Base-by-base conservation (phyloP, 768 basidiomycete genomes). In the Exidia glandulosa region DNA sequence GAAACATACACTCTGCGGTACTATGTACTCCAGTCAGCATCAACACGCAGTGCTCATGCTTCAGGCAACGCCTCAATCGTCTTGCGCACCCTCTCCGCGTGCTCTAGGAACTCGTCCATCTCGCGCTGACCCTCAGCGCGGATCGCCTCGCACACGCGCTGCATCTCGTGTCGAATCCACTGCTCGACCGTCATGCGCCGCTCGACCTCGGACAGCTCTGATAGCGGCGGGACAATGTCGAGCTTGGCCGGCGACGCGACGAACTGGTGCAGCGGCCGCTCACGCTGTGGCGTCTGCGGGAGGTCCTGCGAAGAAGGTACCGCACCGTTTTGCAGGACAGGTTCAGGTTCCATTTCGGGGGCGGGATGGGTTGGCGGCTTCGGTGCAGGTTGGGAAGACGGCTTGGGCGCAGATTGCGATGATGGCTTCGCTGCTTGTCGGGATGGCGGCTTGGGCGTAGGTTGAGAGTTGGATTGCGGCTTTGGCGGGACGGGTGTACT, bases 161-260 rank as follows among this genome's bases (percentile, higher is more conserved):
- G 78, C 69, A 90, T 87, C 72, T 92, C 89, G 64, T 82, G 80
- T 59, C 85, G 77, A 60, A 92, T 84, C 82, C 88, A 88, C 66
- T 93, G 82, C 66, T 93, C 90, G 55, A 94, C 78, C 0, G 89
- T 87, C 87, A 93, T 86, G 23, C 77, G 72, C 61, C 85, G 75
- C 68, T 93, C 87, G 23, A 81, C 81, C 50, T 86, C 86, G 5
- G 77, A 82, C 41, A 89, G 73, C 27, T 63, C 63, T 13, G 61
- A 36, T 12, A 70, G 63, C 47, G 66, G 61, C 47, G 63, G 63
- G 47, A 70, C 52, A 23, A 45, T 45, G 41, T 23, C n/a, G n/a
- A n/a, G 41, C 0, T 23, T 23, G 5, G 33, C 31, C 12, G 32
- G 36, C 57, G 31, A 13, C 30, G 45, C 33, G 13, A 25, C 33